Evolutionary conservation across 169 alveolate genomes (phyloP), one percentile per base, ranked within the genome.

Genomic region (Plasmodium relictum): DNA sequence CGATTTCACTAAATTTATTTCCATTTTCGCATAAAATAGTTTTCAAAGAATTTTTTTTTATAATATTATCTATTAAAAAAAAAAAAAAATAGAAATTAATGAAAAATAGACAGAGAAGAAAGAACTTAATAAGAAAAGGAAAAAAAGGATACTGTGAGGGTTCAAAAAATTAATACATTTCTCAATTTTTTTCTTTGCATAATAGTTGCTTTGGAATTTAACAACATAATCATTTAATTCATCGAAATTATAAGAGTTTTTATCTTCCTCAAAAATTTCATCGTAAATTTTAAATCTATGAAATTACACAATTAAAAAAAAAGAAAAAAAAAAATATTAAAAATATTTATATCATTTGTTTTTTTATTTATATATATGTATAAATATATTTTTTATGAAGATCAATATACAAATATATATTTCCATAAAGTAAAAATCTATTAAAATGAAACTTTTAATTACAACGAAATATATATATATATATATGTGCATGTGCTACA

Each of bases 1-100:
- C 89, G 14, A 31, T 66, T n/a, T 78, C 89, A 12, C 78, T 63
- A 72, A 78, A 78, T 44, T 78, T 78, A 56, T 78, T 78, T n/a
- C 89, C 89, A 65, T 78, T 31, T 78, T 78, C 89, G 45, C 89
- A 78, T 24, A 78, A 59, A 39, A 78, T 44, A 5, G 50, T 31
- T 59, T 65, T 78, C 20, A 78, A 69, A n/a, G 7, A 22, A 52
- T 22, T 62, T 65, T 39, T 78, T 31, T 56, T 78, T 48, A 78
- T 78, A n/a, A 68, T 63, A 39, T 48, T 66, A 37, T 56, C 89
- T 78, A 52, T 63, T 41, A 26, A 31, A 65, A 74, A 66, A 26
- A 56, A 54, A 56, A 54, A 65, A 58, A 62, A 56, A 71, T 26
- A 58, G 62, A 26, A 41, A 39, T 18, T 50, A 54, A 24, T 16